Evolutionary conservation across 768 basidiomycete genomes (phyloP), one percentile per base, ranked within the genome.

Genomic region (Phanerochaete carnosa): DNA sequence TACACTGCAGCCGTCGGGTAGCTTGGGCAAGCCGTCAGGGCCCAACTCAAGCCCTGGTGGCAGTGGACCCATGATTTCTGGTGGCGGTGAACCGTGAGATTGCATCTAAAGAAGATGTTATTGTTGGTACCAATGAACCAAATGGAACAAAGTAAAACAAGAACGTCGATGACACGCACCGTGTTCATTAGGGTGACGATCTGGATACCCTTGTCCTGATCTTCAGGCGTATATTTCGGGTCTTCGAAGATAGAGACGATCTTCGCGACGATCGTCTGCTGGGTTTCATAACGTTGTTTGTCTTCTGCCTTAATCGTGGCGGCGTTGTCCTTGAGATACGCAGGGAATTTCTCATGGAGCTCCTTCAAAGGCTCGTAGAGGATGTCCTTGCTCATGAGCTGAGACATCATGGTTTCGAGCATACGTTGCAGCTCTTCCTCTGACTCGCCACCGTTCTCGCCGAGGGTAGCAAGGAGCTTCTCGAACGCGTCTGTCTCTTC

Each of bases 281-380:
- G 93, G 49, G 79, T 75, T 26, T 82, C 77, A 68, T 86, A 94
- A 8, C 88, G 83, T n/a, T 70, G 72, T 60, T 78, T 79, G 62
- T 94, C 91, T 11, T 80, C 82, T 0, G 75, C 62, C 0, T 85
- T 76, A 19, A 94, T 71, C 2, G 81, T 80, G 12, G 73, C 58
- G 0, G 77, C 79, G 46, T 90, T 80, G 22, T 84, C 77, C 5
- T 73, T 69, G 51, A 95, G 81, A 74, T 93, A 96, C 12, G 68
- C 74, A 1, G 94, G 94, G 78, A 92, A 93, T 92, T 88, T 88
- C 16, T 87, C 83, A 16, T 79, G 74, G 23, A 96, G 73, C 69
- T 96, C 94, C 65, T 90, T 91, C 59, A 95, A 69, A 0, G 94
- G 94, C 47, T 94, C 92, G 64, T 94, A 89, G n/a, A 95, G 74